Evolutionary conservation across 1,284 basidiomycete species (phyloP).

Genomic region (Malassezia arunalokei): DNA sequence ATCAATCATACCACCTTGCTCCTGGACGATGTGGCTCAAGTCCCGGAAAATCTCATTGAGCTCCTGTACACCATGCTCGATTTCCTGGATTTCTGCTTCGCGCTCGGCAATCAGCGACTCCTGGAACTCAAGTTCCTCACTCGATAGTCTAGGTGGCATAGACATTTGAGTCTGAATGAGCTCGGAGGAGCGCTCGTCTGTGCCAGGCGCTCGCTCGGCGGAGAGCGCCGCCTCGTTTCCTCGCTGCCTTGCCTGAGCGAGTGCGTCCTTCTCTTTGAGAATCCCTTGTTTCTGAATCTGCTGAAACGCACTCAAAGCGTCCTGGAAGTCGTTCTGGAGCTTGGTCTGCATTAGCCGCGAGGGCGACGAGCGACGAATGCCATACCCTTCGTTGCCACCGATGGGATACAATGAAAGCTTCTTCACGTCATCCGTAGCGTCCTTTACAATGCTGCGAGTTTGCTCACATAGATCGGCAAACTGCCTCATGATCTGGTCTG

Average conservation of each 20-base stretch:
- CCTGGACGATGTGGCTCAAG: constrained; percentile 80
- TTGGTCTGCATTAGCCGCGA: constrained; percentile 57
- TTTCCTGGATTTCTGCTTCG: constrained; percentile 86
- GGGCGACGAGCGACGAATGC: constrained; percentile 13
- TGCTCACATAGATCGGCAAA: constrained; percentile 69
- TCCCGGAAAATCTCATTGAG: constrained; percentile 94
- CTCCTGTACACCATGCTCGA: constrained; percentile 93
- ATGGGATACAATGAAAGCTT: constrained; percentile 48
- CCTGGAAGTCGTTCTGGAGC: constrained; percentile 80
- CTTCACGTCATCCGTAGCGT: constrained; percentile 81
- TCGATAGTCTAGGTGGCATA: neutral
- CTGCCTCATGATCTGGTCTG: constrained; percentile 3
- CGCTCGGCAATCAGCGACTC: constrained; percentile 91
- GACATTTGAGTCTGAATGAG: constrained; percentile 3
- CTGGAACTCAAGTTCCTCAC: constrained; percentile 83
- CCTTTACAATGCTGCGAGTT: constrained; percentile 84
- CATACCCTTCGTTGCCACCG: neutral
- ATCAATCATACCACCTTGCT: constrained; percentile 90
- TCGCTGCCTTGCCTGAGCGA: constrained; percentile 52
- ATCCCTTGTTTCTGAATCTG: constrained; percentile 12
- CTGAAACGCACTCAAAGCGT: constrained; percentile 80
- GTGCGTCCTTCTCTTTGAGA: constrained; percentile 73
- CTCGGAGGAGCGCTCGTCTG: constrained; percentile 9
- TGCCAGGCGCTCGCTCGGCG: neutral
- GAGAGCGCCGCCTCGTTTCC: neutral